Percentiles rank a stretch among this genome's conserved stretches.
Conservation (phyloP, 2,329 filamentous ascomycete genomes). For the Paraconiothyrium sp. region DNA sequence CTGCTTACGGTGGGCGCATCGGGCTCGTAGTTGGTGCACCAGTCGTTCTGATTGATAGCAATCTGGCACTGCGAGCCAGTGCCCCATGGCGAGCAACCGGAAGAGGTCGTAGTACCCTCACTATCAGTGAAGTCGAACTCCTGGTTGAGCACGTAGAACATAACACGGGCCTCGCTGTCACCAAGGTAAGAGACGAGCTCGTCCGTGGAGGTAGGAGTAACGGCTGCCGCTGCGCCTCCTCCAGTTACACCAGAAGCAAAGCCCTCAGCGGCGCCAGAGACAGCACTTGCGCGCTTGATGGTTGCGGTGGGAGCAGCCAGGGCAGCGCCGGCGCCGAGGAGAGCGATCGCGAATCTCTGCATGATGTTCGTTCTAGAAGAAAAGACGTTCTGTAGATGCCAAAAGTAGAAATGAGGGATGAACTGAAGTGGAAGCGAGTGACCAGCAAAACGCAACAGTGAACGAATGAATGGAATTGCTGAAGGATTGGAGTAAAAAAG, state of each 20-base stretch:
- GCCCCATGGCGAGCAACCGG: conserved; percentile 38
- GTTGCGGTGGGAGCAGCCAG: conserved; percentile 7
- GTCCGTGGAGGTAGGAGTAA: conserved; percentile 24
- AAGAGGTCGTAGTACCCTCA: conserved; percentile 31
- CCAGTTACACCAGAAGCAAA: conserved; percentile 28
- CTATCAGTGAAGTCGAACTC: conserved; percentile 22
- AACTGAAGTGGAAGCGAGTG: conserved; percentile 8
- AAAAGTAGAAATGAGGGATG: background rate
- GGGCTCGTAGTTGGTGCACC: conserved; percentile 27
- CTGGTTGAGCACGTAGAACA: conserved; percentile 50
- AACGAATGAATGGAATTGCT: conserved; percentile 9
- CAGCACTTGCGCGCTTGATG: conserved; percentile 9
- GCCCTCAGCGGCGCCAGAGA: conserved; percentile 26
- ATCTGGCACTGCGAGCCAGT: conserved; percentile 65
- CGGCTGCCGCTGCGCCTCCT: conserved; percentile 26
- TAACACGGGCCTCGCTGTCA: conserved; percentile 46
- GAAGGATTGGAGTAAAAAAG: background rate
- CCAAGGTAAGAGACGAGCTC: conserved; percentile 40
- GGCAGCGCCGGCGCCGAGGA: conserved; percentile 8
- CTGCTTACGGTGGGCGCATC: conserved; percentile 22
- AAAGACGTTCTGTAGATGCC: background rate
- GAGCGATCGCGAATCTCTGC: conserved; percentile 11
- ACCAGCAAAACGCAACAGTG: conserved; percentile 7
- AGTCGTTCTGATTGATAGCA: conserved; percentile 62
- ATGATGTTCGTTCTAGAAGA: background rate